Base-by-base conservation (phyloP, 768 basidiomycete genomes). In the Imleria badia region DNA sequence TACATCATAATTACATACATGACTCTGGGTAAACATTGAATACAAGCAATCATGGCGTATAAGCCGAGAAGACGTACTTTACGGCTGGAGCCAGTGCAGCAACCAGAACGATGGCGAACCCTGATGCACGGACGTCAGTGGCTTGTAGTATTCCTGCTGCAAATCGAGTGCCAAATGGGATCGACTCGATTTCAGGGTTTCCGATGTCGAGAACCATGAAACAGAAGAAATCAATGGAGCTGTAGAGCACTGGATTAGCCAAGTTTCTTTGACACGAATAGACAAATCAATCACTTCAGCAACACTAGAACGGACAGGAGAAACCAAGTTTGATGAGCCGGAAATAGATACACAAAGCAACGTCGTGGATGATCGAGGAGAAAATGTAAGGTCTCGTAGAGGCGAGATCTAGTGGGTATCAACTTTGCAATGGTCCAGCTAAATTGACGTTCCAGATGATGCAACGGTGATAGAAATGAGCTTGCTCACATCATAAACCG, bases 1-100 rank as follows among this genome's bases (percentile, higher is more conserved):
- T 90, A 93, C 94, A 96, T 98, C 94, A 94, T 96, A 63, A 94
- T 78, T 3, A 91, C 84, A 66, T 89, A 95, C 39, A 95, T 70
- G 0, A 95, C 89, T 67, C 89, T 92, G 61, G 23, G 2, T 42
- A 20, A 49, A 20, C 23, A 12, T 29, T 60, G 20, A 59, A 33
- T 17, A 45, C 9, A 39, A 15, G 45, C 14, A 53, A 29, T n/a
- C 5, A 9, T n/a, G 3, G 15, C n/a, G 15, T 36, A 29, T 12
- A 19, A 40, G 17, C 15, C 22, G 29, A 46, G 19, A 22, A 38
- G 15, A 76, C 86, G 51, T 66, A 89, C 90, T 96, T 87, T 54
- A 97, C 87, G 33, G 89, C 95, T 7, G 96, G 94, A 2, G 94
- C 92, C 8, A 96, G 69, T n/a, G 79, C 72, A 15, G 84, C 75